A percentile compares a stretch with the other conserved stretches of the same genome.
These are phyloP conservation scores for Chytriomyces confervae DNA, from an alignment of 192 early-diverging fungal genomes.

Conservation along the genomic window DNA sequence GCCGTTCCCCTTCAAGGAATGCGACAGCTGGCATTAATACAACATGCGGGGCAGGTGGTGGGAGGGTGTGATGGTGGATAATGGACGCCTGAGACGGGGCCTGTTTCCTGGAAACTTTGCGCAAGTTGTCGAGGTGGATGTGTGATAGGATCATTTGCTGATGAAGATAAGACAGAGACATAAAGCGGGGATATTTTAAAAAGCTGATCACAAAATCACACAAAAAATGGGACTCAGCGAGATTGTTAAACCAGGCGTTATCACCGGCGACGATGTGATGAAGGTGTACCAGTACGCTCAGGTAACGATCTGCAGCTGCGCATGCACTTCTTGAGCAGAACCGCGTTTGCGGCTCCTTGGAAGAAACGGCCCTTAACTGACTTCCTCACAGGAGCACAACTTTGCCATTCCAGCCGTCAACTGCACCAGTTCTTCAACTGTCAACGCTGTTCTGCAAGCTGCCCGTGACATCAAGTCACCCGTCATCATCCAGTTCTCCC, in stretches of 20 bases:
- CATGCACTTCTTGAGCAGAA: too few species aligned
- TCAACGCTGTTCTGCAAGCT: constrained; percentile 94
- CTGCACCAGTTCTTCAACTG: constrained; percentile 90
- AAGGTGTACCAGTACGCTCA: constrained; percentile 60
- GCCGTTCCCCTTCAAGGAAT: not conserved
- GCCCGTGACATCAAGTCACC: constrained; percentile 91
- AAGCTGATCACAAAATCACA: not conserved
- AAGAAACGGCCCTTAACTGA: too few species aligned
- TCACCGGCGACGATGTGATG: constrained; percentile 91
- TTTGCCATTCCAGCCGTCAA: constrained; percentile 98
- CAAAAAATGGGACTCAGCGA: constrained; percentile 66
- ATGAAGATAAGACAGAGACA: not conserved
- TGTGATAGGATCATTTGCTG: too few species aligned
- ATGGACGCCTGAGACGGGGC: constrained; percentile 46
- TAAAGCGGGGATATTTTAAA: not conserved
- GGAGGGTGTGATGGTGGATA: constrained; percentile 49
- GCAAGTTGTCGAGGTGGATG: constrained; percentile 26
- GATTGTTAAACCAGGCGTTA: constrained; percentile 87
- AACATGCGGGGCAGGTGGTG: constrained; percentile 43
- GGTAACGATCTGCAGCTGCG: too few species aligned
- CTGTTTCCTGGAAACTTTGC: constrained; percentile 58
- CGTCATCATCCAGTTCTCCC: constrained; percentile 94
- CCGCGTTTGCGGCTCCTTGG: too few species aligned
- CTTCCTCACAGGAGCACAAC: constrained; percentile 57
- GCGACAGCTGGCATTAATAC: not conserved